Base-by-base conservation (phyloP, 164 flowering plant species). In the Berberis thunbergii region DNA sequence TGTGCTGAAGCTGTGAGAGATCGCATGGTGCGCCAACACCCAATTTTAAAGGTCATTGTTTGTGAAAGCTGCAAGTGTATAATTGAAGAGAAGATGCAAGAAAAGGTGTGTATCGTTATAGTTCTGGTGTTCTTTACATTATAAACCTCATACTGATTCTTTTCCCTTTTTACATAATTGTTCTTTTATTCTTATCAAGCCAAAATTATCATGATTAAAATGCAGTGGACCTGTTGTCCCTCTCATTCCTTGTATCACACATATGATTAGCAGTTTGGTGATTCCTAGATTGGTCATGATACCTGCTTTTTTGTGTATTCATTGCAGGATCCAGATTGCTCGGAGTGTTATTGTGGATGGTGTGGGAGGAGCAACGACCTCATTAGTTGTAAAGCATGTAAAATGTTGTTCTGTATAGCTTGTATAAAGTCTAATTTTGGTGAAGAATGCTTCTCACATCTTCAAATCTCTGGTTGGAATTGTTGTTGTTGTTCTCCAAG, bases 331-430 rank as follows among this genome's bases (percentile, higher is more conserved):
- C 79, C 75, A 67, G 91, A 83, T 74, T 85, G 87, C 73, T 79
- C 79, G 2, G 89, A 80, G 69, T 74, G 89, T 65, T 85, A 77
- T 68, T 91, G 97, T 80, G 83, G 82, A 62, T 91, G 97, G 97
- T 91, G 97, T 74, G 97, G 96, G 61, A 66, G 65, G 69, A 76
- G 70, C 70, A 72, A 64, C 67, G 86, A 86, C 59, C 74, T 91
- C 45, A 68, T 86, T 43, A 79, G 73, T 70, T 91, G 97, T 67
- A 86, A 67, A 70, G 76, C 82, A 42, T 91, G 97, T 73, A 77
- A 79, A 67, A 67, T 58, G 54, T 69, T 85, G 11, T 85, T 91
- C 64, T 91, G 97, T 78, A 61, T 69, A 9, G 46, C 60, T 10
- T 91, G 97, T 74, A 76, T 91, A 70, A 83, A 74, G 70, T 75